Base-by-base conservation (phyloP, 2,329 filamentous ascomycete species). In the Ophiostoma himal-ulmi region DNA sequence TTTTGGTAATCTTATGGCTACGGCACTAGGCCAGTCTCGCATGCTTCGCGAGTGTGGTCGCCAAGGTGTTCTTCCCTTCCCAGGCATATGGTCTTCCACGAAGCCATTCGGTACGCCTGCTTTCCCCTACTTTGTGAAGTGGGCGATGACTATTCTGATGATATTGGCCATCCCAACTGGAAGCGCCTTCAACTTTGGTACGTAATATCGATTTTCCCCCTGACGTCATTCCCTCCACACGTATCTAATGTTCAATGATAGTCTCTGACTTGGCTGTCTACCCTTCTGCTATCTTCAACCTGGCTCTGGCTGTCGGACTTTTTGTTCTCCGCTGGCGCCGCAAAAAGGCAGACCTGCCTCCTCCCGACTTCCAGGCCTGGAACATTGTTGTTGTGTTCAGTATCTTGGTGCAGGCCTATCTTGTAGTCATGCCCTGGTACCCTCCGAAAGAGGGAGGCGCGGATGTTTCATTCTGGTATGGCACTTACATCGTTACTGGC, bases 381-480 rank as follows among this genome's bases (percentile, higher is more conserved):
- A 76, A 87, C 71, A 69, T 83, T 0, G 81, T 84, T 0, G 77
- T 91, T 1, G 75, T 84, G 8, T 90, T 92, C 77, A 87, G 83
- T 67, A 83, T 89, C 65, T 76, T 86, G 0, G 79, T 87, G 0
- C 85, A 90, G 68, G 70, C 88, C 0, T 91, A 87, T 71, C 79
- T 91, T 64, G 78, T 92, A 1, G 82, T 88, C 20, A 90, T 91
- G 83, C 89, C 90, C 0, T 92, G 89, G 90, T 89, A 88, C 73
- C 90, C 89, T 1, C 90, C 90, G 0, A 80, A 82, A 0, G 83
- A 81, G 0, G 89, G 89, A 44, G 86, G 84, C 0, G 89, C 89
- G 0, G 86, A 89, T 70, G 89, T 91, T 1, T 89, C 85, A 69
- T 92, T 93, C 78, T 92, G 87, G 86, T 93, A 92, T 73, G 89